Evolutionary conservation across 1,284 basidiomycete genomes (phyloP).

Genomic region (Cerrena zonata): DNA sequence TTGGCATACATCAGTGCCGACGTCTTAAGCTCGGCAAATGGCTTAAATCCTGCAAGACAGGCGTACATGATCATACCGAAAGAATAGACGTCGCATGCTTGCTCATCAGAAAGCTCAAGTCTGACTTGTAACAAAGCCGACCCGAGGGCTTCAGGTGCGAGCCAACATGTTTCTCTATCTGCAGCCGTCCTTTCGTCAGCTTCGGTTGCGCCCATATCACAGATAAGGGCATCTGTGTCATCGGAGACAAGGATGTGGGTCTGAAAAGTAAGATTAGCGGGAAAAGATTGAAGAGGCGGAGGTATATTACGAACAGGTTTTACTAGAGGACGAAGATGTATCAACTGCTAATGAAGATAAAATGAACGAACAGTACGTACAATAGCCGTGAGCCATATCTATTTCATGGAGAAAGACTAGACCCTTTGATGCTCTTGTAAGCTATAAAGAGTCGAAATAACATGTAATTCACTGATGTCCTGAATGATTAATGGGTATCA

Average conservation of each 20-base stretch:
- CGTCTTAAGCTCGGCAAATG: constrained; percentile 41
- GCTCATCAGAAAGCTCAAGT: constrained; percentile 35
- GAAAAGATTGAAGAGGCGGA: no score
- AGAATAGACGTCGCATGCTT: constrained; percentile 46
- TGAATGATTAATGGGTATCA: background rate
- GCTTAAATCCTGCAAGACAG: constrained; percentile 42
- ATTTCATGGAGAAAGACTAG: constrained; percentile 46
- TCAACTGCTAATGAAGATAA: background rate
- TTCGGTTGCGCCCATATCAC: constrained; percentile 60
- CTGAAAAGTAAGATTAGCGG: background rate
- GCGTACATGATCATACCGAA: constrained; percentile 56
- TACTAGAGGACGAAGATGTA: constrained; percentile 32
- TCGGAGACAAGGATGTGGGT: constrained; percentile 52
- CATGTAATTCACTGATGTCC: no score
- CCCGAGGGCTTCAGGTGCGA: constrained; percentile 52
- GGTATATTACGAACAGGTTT: constrained; percentile 52
- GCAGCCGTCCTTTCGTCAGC: constrained; percentile 49
- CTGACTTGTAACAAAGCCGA: no score
- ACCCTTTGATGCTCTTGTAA: constrained; percentile 45
- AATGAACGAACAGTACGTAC: constrained; percentile 30
- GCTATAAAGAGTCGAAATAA: constrained; percentile 29
- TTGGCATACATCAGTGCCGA: constrained; percentile 45
- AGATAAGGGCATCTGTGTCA: constrained; percentile 42
- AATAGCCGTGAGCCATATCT: constrained; percentile 49
- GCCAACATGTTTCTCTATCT: constrained; percentile 45